Base-by-base conservation (phyloP, 192 early-diverging fungal genomes). In the Backusella macrospora region DNA sequence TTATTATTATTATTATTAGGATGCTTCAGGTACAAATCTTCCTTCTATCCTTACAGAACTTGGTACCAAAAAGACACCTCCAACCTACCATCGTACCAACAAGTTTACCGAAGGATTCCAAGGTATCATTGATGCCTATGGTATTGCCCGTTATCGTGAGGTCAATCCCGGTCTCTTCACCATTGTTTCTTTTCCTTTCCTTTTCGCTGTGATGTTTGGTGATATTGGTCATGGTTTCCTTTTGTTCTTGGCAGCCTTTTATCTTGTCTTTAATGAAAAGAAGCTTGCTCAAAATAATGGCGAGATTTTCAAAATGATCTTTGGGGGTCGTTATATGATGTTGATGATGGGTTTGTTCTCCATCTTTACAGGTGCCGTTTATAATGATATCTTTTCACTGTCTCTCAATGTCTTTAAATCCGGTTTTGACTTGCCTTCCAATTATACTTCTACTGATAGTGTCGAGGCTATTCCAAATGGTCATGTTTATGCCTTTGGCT, bases 151-250 rank as follows among this genome's bases (percentile, higher is more conserved):
- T 74, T 98, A 98, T 76, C 89, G 93, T 73, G 98, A 99, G 85
- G 96, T 99, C 73, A 99, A 99, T 80, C 98, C 98, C 18, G 98
- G 96, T 49, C 87, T 99, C 42, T 99, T 98, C 72, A 98, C 98
- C 0, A 78, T 93, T 16, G 97, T 99, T 44, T 96, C 95, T 1
- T 99, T 99, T 86, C 98, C 98, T 21, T 99, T 99, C 80, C 81
- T 99, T 68, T 99, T 99, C 83, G 97, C 98, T 59, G 89, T 99
- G 68, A 99, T 99, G 98, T 99, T 99, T 88, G 98, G 98, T 71
- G 98, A 99, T 83, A 88, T 98, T 45, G 98, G 98, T 64, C 98
- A 99, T 78, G 98, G 96, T 26, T 78, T 96, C 43, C 73, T 99
- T 43, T 87, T 99, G 84, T 84, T 94, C 3, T 70, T 93, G n/a